Conservation (phyloP, 306 rosid genomes). For the Acacia melanoxylon region DNA sequence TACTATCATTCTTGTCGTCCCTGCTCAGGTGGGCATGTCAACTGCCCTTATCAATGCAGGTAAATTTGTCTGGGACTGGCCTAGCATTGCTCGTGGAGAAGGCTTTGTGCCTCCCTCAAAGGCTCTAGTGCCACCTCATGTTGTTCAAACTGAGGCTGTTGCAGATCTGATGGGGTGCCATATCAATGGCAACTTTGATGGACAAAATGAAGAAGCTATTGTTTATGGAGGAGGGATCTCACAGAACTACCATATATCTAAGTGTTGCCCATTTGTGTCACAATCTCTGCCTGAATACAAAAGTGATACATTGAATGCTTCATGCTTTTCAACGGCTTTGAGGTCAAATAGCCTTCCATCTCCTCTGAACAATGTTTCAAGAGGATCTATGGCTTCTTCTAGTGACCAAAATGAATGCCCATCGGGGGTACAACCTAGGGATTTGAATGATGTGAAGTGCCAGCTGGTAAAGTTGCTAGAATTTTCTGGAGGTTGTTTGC, state of each 20-base stretch:
- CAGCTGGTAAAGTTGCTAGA: constrained; percentile 78
- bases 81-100: constrained; percentile 89
- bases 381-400: constrained; percentile 45
- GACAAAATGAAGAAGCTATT: constrained; percentile 78
- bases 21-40: constrained; percentile 81
- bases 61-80: constrained; percentile 98
- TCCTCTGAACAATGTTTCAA: constrained; percentile 62
- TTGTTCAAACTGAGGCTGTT: constrained; percentile 49
- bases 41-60: constrained; percentile 92
- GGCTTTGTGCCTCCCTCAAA: constrained; percentile 73
- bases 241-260: constrained; percentile 60
- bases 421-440: constrained; percentile 76
- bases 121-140: constrained; percentile 54
- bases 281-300: constrained; percentile 69
- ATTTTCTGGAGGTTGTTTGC: constrained; percentile 78
- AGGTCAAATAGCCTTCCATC: constrained; percentile 81
- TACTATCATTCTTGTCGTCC: constrained; percentile 81
- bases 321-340: constrained; percentile 44
- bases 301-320: constrained; percentile 37
- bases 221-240: constrained; percentile 77
- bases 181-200: constrained; percentile 52
- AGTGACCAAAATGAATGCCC: constrained; percentile 54
- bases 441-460: constrained; percentile 75
- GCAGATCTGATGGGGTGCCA: constrained; percentile 71
- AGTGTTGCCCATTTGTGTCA: constrained; percentile 58